Percentiles rank a stretch among this genome's conserved stretches.
phyloP scores from a whole-genome alignment of 306 rosid genomes.

The Castanea mollissima region DNA sequence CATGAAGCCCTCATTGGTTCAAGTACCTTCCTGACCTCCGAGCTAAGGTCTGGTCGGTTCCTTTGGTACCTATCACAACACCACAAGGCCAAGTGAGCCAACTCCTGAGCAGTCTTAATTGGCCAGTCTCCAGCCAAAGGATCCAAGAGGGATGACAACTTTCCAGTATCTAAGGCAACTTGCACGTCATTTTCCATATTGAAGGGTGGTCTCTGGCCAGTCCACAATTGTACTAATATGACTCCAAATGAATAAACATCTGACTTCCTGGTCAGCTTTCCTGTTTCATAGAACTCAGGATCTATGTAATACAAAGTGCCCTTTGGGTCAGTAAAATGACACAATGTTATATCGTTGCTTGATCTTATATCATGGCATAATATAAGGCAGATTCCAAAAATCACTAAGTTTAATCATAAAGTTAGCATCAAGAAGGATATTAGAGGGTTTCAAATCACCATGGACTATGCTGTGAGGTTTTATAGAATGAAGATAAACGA shows the following conservation, averaged over 20 bases:
- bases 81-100: slow-evolving; percentile 42
- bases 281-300: slow-evolving; percentile 40
- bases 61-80: slow-evolving; percentile 38
- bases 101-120: slow-evolving; percentile 40
- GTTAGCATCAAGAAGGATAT: slow-evolving; percentile 42
- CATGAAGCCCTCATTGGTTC: slow-evolving; percentile 41
- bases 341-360: slow-evolving; percentile 23
- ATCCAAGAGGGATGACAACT: slow-evolving; percentile 37
- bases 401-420: slow-evolving; percentile 54
- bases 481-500: slow-evolving; percentile 47
- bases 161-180: slow-evolving; percentile 32
- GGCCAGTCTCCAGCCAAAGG: slow-evolving; percentile 57
- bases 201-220: slow-evolving; percentile 26
- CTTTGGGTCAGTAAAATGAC: slow-evolving; percentile 39
- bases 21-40: slow-evolving; percentile 46
- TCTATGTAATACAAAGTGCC: slow-evolving; percentile 46
- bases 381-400: slow-evolving; percentile 46
- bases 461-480: slow-evolving; percentile 49
- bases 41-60: slow-evolving; percentile 41
- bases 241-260: slow-evolving; percentile 58
- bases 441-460: slow-evolving; percentile 60
- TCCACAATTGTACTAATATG: slow-evolving; percentile 36
- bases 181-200: slow-evolving; percentile 24
- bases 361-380: slow-evolving; percentile 23
- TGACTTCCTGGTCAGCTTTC: slow-evolving; percentile 53